A percentile compares a stretch with the other conserved stretches of the same genome.
Conservation (phyloP, 805 yeast species). For the Ascoidea asiatica region DNA sequence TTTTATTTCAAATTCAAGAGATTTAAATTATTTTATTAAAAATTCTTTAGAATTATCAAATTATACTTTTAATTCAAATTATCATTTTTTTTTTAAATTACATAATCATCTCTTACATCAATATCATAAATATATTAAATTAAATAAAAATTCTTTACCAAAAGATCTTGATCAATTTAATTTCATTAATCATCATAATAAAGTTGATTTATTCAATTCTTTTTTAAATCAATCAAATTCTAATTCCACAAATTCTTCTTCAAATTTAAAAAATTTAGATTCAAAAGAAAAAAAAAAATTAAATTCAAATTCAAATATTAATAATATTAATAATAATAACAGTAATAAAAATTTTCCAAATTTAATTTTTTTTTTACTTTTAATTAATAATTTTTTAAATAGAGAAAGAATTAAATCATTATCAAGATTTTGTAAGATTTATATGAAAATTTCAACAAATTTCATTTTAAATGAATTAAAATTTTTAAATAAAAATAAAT, state of each 20-base stretch:
- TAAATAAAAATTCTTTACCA: background rate
- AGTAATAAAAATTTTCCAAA: background rate
- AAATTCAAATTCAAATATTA: background rate
- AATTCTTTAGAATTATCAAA: background rate
- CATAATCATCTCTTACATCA: conserved; percentile 14
- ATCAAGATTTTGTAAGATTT: conserved; percentile 40
- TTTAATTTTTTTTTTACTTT: conserved; percentile 11
- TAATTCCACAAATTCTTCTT: no score
- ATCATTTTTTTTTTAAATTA: conserved; percentile 34
- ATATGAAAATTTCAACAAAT: conserved; percentile 29
- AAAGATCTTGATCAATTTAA: background rate
- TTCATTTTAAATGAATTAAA: conserved; percentile 25
- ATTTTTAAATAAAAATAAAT: conserved; percentile 25
- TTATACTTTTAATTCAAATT: conserved; percentile 26
- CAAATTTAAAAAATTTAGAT: no score
- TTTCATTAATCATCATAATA: no score
- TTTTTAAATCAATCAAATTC: no score
- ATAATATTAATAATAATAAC: no score
- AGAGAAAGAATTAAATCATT: conserved; percentile 48
- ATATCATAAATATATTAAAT: no score
- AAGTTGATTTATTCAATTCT: no score
- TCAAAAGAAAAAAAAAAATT: background rate
- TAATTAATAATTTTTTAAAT: conserved; percentile 39
- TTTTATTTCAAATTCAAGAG: conserved; percentile 9
- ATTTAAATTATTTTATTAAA: no score